phyloP scores from a whole-genome alignment of 257 asterid species.

The Verbascum thapsus region DNA sequence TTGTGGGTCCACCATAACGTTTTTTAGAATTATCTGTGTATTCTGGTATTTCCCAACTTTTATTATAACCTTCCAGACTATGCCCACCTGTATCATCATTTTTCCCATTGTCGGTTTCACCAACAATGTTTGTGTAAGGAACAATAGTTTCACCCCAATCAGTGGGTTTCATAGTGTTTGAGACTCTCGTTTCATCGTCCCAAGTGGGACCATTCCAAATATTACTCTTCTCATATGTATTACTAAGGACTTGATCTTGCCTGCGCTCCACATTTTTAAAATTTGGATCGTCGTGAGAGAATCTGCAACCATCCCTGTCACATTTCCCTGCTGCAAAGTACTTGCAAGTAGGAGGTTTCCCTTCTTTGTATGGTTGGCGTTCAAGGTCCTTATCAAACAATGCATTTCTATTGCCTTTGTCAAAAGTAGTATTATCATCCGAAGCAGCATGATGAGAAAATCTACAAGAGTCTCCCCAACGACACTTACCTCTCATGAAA shows the following conservation, averaged over 20 bases:
- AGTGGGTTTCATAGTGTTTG: constrained; percentile 34
- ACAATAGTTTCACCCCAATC: constrained; percentile 44
- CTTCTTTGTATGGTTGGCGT: constrained; percentile 34
- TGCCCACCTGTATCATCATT: too few species aligned
- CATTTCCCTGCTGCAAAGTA: constrained; percentile 74
- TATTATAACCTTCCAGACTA: too few species aligned
- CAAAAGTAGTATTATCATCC: constrained; percentile 36
- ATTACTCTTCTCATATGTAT: constrained; percentile 38
- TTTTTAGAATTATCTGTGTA: constrained; percentile 30
- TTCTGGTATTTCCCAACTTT: constrained; percentile 37
- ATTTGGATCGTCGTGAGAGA: constrained; percentile 61
- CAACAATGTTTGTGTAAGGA: constrained; percentile 29
- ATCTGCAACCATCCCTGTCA: constrained; percentile 58
- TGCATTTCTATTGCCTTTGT: constrained; percentile 41
- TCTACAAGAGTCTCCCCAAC: constrained; percentile 74
- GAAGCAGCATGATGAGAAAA: constrained; percentile 57
- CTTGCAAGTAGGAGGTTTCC: constrained; percentile 60
- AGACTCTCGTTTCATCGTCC: constrained; percentile 41
- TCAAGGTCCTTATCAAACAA: constrained; percentile 46
- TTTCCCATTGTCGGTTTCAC: constrained; percentile 35
- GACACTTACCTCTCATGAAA: constrained; percentile 55
- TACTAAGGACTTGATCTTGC: constrained; percentile 42
- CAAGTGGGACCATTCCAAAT: constrained; percentile 47
- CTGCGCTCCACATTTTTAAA: constrained; percentile 38
- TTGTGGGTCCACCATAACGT: constrained; percentile 34